phyloP scores from a whole-genome alignment of 352 stramenopile genomes.

The Aphanomyces invadans region DNA sequence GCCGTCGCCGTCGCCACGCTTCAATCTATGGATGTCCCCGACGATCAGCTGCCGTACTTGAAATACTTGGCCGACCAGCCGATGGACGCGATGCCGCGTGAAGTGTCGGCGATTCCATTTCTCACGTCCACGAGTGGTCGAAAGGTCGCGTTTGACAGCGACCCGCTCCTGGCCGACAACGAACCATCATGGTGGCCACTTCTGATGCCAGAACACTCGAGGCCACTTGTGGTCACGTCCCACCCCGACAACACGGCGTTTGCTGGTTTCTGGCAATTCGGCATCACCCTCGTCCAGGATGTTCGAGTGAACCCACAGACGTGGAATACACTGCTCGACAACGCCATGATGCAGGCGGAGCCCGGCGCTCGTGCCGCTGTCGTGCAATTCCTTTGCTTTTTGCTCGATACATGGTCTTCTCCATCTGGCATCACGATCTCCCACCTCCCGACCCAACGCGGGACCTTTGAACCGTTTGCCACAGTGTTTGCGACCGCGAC shows the following conservation, averaged over 20 bases:
- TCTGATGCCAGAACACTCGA: background rate
- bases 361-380: too few relatives aligned
- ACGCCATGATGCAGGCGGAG: too few relatives aligned
- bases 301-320: too few relatives aligned
- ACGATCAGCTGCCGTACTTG: background rate
- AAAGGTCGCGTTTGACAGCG: background rate
- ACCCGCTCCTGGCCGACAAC: background rate
- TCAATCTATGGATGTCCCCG: background rate
- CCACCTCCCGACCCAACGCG: background rate
- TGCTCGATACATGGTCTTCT: background rate
- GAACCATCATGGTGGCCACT: slow-evolving; percentile 8
- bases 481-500: background rate
- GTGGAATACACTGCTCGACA: too few relatives aligned
- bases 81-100: background rate
- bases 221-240: background rate
- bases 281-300: too few relatives aligned
- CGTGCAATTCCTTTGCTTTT: background rate
- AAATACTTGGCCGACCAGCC: background rate
- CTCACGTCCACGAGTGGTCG: background rate
- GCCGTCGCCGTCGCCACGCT: background rate
- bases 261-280: too few relatives aligned
- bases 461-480: background rate
- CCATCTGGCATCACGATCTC: background rate
- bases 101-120: background rate
- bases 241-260: too few relatives aligned